These are phyloP conservation scores for Rhodotorula mucilaginosa DNA, from an alignment of 1,284 basidiomycete species.

Conservation along the genomic window DNA sequence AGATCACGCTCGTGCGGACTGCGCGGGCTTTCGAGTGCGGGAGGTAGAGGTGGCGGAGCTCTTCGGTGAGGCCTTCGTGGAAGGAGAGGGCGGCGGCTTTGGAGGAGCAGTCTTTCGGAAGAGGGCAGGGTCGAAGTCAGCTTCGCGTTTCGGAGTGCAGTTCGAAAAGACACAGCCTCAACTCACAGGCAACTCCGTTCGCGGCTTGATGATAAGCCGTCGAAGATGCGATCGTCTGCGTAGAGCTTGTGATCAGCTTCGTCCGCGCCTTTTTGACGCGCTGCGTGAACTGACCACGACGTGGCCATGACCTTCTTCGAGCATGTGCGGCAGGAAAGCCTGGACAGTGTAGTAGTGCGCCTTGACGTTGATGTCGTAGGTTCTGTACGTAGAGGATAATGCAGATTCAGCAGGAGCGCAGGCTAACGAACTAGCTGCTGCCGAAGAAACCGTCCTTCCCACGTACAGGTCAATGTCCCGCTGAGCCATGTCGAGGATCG, in stretches of 20 bases:
- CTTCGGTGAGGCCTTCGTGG: conserved; percentile 76
- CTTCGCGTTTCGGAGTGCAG: neutral
- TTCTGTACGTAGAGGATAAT: conserved; percentile 60
- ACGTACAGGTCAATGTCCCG: conserved; percentile 76
- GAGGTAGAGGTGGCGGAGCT: conserved; percentile 68
- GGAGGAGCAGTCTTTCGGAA: conserved; percentile 62
- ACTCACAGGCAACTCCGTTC: conserved; percentile 29
- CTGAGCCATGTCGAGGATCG: conserved; percentile 71
- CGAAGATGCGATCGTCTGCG: conserved; percentile 33
- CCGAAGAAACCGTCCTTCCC: neutral
- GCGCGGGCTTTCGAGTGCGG: conserved; percentile 6
- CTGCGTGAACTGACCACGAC: conserved; percentile 59
- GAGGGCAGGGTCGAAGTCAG: neutral
- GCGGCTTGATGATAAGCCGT: conserved; percentile 23
- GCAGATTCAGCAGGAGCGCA: neutral
- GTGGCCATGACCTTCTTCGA: conserved; percentile 73
- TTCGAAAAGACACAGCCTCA: neutral
- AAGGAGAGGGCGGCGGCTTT: conserved; percentile 77
- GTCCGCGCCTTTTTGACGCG: neutral
- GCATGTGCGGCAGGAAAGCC: conserved; percentile 87
- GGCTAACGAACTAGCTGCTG: too few species aligned
- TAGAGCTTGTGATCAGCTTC: neutral
- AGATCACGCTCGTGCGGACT: conserved; percentile 27
- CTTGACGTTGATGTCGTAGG: conserved; percentile 82
- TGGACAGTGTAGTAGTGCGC: conserved; percentile 88